A percentile compares a stretch with the other conserved stretches of the same genome.
Conservation (phyloP, 768 basidiomycete species). For the Tephrocybe sp. region DNA sequence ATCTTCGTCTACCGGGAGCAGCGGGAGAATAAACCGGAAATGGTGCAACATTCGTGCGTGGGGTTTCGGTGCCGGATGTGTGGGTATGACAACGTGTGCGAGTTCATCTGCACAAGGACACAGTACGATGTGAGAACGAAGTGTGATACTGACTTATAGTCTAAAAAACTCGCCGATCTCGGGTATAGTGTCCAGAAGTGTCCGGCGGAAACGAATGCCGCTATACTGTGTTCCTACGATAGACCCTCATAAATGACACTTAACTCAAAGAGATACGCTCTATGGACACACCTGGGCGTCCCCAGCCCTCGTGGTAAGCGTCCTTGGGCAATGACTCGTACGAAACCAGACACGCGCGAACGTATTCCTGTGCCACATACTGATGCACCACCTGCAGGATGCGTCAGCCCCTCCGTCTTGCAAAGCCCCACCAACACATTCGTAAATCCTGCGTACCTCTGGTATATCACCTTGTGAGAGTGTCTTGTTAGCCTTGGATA, state of each 20-base stretch:
- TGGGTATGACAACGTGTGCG: conserved; percentile 71
- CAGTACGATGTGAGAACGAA: conserved; percentile 1
- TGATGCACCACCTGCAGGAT: conserved; percentile 55
- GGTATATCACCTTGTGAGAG: conserved; percentile 58
- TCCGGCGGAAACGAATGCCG: conserved; percentile 61
- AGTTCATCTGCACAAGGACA: conserved; percentile 47
- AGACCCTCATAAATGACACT: background rate
- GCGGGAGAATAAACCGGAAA: conserved; percentile 71
- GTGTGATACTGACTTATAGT: background rate
- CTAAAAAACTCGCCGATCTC: conserved; percentile 54
- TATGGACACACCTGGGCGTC: conserved; percentile 52
- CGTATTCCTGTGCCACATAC: conserved; percentile 72
- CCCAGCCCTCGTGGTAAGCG: conserved; percentile 72
- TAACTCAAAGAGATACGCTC: background rate
- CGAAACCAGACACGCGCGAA: conserved; percentile 68
- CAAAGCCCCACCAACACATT: background rate
- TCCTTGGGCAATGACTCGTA: conserved; percentile 71
- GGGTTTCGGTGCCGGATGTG: conserved; percentile 65
- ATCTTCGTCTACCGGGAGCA: conserved; percentile 56
- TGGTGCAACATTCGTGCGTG: conserved; percentile 78
- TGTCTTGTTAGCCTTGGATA: conserved; percentile 58
- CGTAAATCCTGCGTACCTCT: conserved; percentile 36
- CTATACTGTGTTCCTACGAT: conserved; percentile 52
- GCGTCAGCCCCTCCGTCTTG: background rate
- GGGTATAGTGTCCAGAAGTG: conserved; percentile 68